Evolutionary conservation across 2,329 filamentous ascomycete genomes (phyloP).

Genomic region (Verticillium klebahnii): DNA sequence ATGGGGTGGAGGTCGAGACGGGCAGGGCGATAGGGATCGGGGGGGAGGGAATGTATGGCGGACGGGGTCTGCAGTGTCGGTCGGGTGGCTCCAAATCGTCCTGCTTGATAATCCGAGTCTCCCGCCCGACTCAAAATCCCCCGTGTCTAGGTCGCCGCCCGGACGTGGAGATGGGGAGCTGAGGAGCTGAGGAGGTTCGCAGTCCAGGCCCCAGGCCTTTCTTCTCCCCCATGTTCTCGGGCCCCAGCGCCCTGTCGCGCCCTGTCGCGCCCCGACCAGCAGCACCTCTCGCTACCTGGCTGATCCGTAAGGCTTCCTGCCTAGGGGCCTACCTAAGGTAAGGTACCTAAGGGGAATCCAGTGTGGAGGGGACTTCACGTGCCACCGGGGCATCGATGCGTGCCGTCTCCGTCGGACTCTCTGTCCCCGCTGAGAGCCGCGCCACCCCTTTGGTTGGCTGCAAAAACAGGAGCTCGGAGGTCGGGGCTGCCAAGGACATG

Average conservation of each 20-base stretch:
- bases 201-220: background rate
- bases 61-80: background rate
- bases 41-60: background rate
- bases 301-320: no score
- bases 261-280: background rate
- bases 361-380: background rate
- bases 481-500: background rate
- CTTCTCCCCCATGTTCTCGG: background rate
- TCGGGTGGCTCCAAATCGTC: background rate
- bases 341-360: no score
- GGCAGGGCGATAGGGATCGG: background rate
- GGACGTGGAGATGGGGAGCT: background rate
- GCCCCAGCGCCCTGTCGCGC: background rate
- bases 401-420: background rate
- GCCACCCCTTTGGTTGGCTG: background rate
- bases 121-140: background rate
- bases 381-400: background rate
- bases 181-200: background rate
- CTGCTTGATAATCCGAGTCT: background rate
- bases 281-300: background rate
- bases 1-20: background rate
- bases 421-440: background rate
- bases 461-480: background rate
- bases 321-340: no score
- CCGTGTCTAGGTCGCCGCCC: background rate